Evolutionary conservation across 805 yeast species (phyloP), one percentile per base, ranked within the genome.

Genomic region (Zygotorulaspora danielsina): DNA sequence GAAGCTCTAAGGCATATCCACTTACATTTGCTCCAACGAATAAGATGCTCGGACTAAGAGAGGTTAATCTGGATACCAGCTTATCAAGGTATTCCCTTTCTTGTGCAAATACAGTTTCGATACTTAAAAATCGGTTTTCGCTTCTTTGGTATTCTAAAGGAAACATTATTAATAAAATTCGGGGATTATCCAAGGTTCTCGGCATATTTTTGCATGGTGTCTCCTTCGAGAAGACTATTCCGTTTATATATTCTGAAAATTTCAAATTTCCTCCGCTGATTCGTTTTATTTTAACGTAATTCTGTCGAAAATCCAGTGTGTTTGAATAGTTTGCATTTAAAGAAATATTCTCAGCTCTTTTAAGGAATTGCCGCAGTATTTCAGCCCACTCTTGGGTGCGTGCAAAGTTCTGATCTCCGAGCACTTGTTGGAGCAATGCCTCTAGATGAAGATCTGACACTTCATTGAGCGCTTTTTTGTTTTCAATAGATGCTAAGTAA

Each of bases 151-250:
- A 93, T 55, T 89, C 97, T 18, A 93, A 65, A 0, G 97, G 96
- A 53, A 93, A 93, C 70, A 88, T 81, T 5, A 93, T 71, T 12
- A 94, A 68, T 42, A 90, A 78, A 27, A 93, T 83, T 39, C 79
- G 74, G 0, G 99, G 97, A 36, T 75, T 71, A 0, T 57, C 53
- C 6, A 94, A 69, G 17, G 59, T 55, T 5, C 76, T 60, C 0
- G 87, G 76, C 98, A 93, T 94, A 1, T 74, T 59, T 53, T 81
- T 85, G 26, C 84, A 69, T 3, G 96, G 95, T 31, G 89, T 67
- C 12, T 80, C 77, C 49, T 88, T 87, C 0, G 97, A 83, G 61
- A 89, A 87, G 3, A 86, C 82, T 4, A 86, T 63, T 0, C 98
- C 99, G 53, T 83, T 79, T 3, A 90, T 59, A 20, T 76, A 72